These are phyloP conservation scores for Westerdykella aurantiaca DNA, from an alignment of 2,329 filamentous ascomycete genomes.

Conservation along the genomic window DNA sequence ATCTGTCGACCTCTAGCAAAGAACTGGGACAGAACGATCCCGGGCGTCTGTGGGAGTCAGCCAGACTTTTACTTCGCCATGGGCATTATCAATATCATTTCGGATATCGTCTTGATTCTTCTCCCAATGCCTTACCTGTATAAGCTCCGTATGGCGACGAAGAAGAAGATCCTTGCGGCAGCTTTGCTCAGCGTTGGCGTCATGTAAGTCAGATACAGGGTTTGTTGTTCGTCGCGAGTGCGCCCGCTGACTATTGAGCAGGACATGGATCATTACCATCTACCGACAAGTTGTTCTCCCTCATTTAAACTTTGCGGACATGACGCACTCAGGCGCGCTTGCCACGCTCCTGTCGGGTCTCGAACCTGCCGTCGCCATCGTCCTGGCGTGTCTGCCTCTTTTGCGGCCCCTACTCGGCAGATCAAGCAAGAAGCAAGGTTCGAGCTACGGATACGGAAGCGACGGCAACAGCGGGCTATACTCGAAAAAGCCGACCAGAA, in stretches of 20 bases:
- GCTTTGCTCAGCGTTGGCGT: constrained; percentile 16
- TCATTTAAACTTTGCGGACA: constrained; percentile 11
- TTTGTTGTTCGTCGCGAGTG: background rate
- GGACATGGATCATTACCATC: constrained; percentile 20
- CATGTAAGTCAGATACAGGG: constrained; percentile 6
- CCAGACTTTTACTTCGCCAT: constrained; percentile 13
- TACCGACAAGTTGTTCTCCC: constrained; percentile 16
- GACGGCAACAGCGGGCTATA: constrained; percentile 1
- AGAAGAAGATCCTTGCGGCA: constrained; percentile 13
- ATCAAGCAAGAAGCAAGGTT: background rate
- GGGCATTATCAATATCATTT: constrained; percentile 16
- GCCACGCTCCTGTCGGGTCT: constrained; percentile 17
- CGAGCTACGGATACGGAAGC: constrained; percentile 1
- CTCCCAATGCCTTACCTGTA: constrained; percentile 19
- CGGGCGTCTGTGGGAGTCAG: constrained; percentile 16
- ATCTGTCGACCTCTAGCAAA: constrained; percentile 14
- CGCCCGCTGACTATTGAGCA: constrained; percentile 1
- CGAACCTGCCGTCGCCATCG: constrained; percentile 17
- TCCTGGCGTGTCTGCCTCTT: constrained; percentile 16
- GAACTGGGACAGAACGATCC: constrained; percentile 14
- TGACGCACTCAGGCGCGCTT: constrained; percentile 14
- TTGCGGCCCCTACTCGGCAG: constrained; percentile 10
- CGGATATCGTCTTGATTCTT: constrained; percentile 12
- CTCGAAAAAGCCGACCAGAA: constrained; percentile 3
- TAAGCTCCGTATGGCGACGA: constrained; percentile 6